Conservation (phyloP, 2,329 filamentous ascomycete species). For the Diaporthe caulivora region DNA sequence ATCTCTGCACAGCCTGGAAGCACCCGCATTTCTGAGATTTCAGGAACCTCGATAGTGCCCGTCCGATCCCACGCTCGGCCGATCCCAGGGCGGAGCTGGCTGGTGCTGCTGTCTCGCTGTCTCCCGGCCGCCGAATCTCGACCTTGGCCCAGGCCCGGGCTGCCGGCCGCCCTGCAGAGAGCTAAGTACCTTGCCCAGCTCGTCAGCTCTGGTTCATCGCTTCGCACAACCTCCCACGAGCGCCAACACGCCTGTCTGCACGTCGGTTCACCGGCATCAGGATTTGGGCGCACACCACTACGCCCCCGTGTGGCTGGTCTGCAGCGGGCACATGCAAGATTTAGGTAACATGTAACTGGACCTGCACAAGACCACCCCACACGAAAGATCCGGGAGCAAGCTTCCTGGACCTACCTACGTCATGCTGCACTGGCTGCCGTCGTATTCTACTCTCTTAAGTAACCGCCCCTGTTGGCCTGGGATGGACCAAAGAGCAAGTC, state of each 20-base stretch:
- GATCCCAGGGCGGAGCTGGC: not conserved
- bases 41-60: not conserved
- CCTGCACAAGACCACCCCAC: too few relatives aligned
- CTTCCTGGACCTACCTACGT: constrained; percentile 30
- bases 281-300: constrained; percentile 1
- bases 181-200: not conserved
- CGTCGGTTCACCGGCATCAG: not conserved
- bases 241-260: not conserved
- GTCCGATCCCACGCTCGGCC: constrained; percentile 12
- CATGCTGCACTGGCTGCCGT: constrained; percentile 27
- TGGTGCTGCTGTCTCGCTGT: not conserved
- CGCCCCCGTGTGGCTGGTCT: constrained; percentile 12
- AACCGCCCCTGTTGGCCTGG: constrained; percentile 1
- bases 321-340: not conserved
- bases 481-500: not conserved
- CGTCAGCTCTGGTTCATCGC: constrained; percentile 12
- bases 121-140: not conserved
- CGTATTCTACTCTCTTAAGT: not conserved
- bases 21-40: constrained; percentile 15
- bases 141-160: constrained; percentile 1
- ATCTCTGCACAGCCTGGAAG: constrained; percentile 8
- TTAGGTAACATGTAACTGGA: not conserved
- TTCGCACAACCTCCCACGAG: not conserved
- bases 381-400: constrained; percentile 6
- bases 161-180: not conserved